Base-by-base conservation (phyloP, 345 rosid species). In the Lumnitzera racemosa region DNA sequence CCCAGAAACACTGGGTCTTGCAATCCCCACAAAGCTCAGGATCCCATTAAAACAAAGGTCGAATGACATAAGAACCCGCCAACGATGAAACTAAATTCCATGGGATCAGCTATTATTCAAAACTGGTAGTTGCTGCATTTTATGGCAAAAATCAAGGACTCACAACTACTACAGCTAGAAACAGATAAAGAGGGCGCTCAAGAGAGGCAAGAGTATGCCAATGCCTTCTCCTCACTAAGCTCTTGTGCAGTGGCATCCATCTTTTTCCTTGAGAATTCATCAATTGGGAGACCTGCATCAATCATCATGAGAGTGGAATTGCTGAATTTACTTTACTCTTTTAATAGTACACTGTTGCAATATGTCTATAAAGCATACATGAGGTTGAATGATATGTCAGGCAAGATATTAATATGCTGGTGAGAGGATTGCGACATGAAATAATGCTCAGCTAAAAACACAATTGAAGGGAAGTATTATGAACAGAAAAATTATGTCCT, bases 191-290 rank as follows among this genome's bases (percentile, higher is more conserved):
- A 53, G n/a, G 8, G 46, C 60, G 47, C 61, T 74, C 75, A 90
- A 23, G 91, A 69, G 61, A 94, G 91, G 76, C 99, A 94, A 2
- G 99, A 94, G 86, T 94, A 94, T 9, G 99, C 97, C 51, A 94
- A 76, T 49, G 85, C 83, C 82, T 94, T 94, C 81, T 94, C 99
- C 89, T 94, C 99, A 2, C 71, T 68, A 0, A 94, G 83, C 77
- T 94, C 99, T 27, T 74, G 88, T 56, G 95, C 97, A 0, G 99
- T 94, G 67, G 67, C 65, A 72, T 94, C 96, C 96, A 94, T 66
- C 81, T 94, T 94, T 86, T 84, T 94, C 86, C 99, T 84, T 9
- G 99, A 94, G 49, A 83, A 74, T 66, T 81, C 99, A 75, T 94
- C 97, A 24, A 94, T 88, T 1, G 71, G 58, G 51, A 94, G 96